Evolutionary conservation across 306 rosid genomes (phyloP), one percentile per base, ranked within the genome.

Genomic region (Pyrus pyrifolia): DNA sequence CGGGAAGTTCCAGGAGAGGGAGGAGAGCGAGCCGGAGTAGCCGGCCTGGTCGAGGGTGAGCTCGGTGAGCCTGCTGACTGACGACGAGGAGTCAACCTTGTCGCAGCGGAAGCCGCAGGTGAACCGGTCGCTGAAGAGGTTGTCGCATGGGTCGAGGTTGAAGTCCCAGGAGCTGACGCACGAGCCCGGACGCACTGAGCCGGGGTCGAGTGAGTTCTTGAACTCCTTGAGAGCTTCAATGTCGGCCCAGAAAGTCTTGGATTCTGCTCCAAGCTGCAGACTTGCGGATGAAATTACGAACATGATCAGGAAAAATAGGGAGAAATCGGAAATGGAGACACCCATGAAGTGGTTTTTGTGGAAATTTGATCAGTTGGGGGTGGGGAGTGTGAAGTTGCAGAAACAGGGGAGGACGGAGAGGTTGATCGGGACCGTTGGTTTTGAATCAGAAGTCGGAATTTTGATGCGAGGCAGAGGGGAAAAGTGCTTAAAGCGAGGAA

Each of bases 101-200:
- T 94, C 97, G 79, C 98, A 92, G 45, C 97, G 79, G 82, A 92
- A 86, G 9, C 96, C 97, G 72, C 97, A 92, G 11, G 92, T 92
- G 84, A 91, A 94, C 6, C 65, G 83, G 31, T 90, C 82, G 74
- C 85, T 42, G 79, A 89, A 94, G 78, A 94, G 93, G 77, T 51
- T 82, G 81, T 92, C 97, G 81, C 98, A 94, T 0, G 98, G 97
- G 78, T 93, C 94, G 42, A 76, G 17, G 14, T 73, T 65, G 89
- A 91, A 93, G 88, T 93, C 94, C 97, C 96, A 93, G 0, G 95
- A 80, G 55, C 67, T 73, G 4, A 91, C 12, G 78, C 98, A 93
- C 0, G 98, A 89, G 10, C 90, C 94, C 2, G 91, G 85, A 4
- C 55, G 53, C 23, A 90, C 58, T 1, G 96, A 89, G 79, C 10